Evolutionary conservation across 1,284 basidiomycete genomes (phyloP).

Genomic region (Cutaneotrichosporon arboriforme): DNA sequence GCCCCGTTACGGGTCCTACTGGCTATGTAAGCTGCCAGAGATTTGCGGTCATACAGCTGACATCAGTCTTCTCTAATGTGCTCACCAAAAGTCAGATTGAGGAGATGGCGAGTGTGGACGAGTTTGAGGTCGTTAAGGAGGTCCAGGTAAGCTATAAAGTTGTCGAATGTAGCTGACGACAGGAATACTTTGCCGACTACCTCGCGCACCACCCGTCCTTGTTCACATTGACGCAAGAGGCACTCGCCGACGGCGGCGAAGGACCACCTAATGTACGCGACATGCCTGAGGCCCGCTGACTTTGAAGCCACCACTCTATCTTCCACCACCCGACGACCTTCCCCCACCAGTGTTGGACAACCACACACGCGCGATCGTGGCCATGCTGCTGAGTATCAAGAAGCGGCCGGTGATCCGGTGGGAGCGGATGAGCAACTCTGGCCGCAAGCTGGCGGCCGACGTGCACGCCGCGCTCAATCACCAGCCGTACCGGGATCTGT

Average conservation of each 20-base stretch:
- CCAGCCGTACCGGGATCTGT: conserved; percentile 50
- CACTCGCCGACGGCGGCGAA: conserved; percentile 44
- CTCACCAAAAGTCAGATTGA: conserved; percentile 88
- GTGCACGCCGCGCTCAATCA: conserved; percentile 55
- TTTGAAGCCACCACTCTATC: conserved; percentile 47
- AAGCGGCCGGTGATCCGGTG: conserved; percentile 91
- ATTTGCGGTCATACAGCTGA: conserved; percentile 9
- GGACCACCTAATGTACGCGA: conserved; percentile 43
- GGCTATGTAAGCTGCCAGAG: conserved; percentile 84
- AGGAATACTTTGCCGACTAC: conserved; percentile 97
- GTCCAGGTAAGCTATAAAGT: conserved; percentile 66
- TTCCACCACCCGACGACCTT: conserved; percentile 55
- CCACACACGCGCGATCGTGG: conserved; percentile 74
- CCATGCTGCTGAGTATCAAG: conserved; percentile 87
- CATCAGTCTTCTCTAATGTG: conserved; percentile 86
- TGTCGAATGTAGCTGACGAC: conserved; percentile 13
- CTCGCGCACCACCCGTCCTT: conserved; percentile 77
- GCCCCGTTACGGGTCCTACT: conserved; percentile 94
- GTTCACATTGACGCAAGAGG: conserved; percentile 75
- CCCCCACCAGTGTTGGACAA: conserved; percentile 65
- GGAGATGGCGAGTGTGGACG: conserved; percentile 86
- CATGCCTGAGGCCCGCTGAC: neutral
- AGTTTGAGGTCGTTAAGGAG: conserved; percentile 93
- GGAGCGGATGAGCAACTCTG: conserved; percentile 87
- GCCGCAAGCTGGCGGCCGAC: conserved; percentile 80